Conservation (phyloP, 495 filamentous ascomycete species). For the Apodospora peruviana region DNA sequence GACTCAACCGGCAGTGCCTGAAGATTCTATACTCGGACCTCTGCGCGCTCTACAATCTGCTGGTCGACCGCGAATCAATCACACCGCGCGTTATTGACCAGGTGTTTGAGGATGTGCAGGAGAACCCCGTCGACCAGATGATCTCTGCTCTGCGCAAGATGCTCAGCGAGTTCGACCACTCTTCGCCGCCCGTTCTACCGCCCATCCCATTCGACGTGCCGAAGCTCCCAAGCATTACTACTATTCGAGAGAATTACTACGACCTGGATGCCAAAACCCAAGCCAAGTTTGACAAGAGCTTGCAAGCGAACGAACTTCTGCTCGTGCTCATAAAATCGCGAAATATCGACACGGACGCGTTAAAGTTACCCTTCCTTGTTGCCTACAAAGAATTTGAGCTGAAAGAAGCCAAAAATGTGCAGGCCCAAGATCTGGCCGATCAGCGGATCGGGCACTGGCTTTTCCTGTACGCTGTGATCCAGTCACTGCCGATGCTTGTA, state of each 20-base stretch:
- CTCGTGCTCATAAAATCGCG: slow-evolving; percentile 68
- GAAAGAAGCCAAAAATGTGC: slow-evolving; percentile 65
- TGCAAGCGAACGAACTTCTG: slow-evolving; percentile 73
- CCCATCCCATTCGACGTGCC: slow-evolving; percentile 91
- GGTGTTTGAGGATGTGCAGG: slow-evolving; percentile 25
- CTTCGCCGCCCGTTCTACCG: slow-evolving; percentile 80
- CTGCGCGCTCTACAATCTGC: slow-evolving; percentile 77
- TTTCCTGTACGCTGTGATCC: slow-evolving; percentile 86
- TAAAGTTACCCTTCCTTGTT: slow-evolving; percentile 62
- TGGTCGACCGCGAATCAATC: slow-evolving; percentile 68
- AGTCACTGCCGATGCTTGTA: slow-evolving; percentile 84
- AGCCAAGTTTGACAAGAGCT: slow-evolving; percentile 54
- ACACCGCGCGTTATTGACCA: slow-evolving; percentile 55
- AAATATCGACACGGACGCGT: slow-evolving; percentile 60
- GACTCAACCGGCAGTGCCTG: slow-evolving; percentile 78
- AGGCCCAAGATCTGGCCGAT: slow-evolving; percentile 66
- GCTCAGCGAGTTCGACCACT: slow-evolving; percentile 80
- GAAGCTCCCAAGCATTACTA: slow-evolving; percentile 62
- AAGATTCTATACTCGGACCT: slow-evolving; percentile 81
- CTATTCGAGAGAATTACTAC: slow-evolving; percentile 55
- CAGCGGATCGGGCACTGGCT: slow-evolving; percentile 86
- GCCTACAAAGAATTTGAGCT: slow-evolving; percentile 80
- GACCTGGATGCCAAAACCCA: slow-evolving; percentile 64
- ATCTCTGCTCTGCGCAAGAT: slow-evolving; percentile 60
- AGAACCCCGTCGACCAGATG: slow-evolving; percentile 36